Evolutionary conservation across 2,329 filamentous ascomycete species (phyloP).

Genomic region (Fusarium gaditjirri): DNA sequence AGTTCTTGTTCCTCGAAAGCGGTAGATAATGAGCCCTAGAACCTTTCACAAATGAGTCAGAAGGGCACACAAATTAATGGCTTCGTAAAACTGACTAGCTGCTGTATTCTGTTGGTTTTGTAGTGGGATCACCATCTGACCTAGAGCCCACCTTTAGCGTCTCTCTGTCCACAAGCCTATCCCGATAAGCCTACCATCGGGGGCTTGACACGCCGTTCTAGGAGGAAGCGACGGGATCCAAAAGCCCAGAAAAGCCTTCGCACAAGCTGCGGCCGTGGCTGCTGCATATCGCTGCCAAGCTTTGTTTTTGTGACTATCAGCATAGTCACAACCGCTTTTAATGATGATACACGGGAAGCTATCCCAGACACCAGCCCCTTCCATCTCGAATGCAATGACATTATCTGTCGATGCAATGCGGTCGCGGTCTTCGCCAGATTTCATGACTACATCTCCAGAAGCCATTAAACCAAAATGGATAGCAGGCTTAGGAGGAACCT

Average conservation of each 20-base stretch:
- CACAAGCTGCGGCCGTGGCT: background rate
- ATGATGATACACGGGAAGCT: background rate
- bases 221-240: too few relatives aligned
- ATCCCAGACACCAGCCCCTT: background rate
- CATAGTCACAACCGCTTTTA: constrained; percentile 22
- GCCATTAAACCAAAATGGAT: background rate
- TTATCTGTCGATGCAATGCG: accelerated
- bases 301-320: constrained; percentile 24
- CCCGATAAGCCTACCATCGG: too few relatives aligned
- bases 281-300: constrained; percentile 21
- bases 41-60: background rate
- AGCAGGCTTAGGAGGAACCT: accelerated
- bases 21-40: background rate
- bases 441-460: background rate
- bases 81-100: too few relatives aligned
- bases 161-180: too few relatives aligned
- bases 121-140: too few relatives aligned
- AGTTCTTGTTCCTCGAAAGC: background rate
- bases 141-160: too few relatives aligned
- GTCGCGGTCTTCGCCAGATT: background rate
- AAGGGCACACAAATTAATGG: too few relatives aligned
- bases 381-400: background rate
- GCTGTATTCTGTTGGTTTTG: too few relatives aligned
- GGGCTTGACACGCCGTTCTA: too few relatives aligned
- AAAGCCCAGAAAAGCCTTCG: background rate